Base-by-base conservation (phyloP, 2,329 filamentous ascomycete species). In the Penicillium sp. region DNA sequence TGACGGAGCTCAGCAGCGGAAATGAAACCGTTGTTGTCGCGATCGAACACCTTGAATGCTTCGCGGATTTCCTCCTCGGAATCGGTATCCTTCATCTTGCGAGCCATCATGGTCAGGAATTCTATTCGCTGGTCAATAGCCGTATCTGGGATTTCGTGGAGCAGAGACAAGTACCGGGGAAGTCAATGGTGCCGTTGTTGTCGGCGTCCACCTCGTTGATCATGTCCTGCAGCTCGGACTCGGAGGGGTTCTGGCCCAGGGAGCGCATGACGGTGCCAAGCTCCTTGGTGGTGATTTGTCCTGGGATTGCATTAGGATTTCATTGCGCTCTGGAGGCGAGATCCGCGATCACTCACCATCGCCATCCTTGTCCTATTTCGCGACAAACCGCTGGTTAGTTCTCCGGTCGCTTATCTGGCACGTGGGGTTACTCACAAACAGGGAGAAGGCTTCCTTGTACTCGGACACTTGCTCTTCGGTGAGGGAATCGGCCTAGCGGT, bases 401-500 rank as follows among this genome's bases (percentile, higher is more conserved):
- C 27, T 55, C 47, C 43, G 6, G 38, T 51, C 10, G n/a, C 9
- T 38, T 42, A 52, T 57, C 44, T 36, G 32, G 36, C 6, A 27
- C 7, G 7, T 53, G 36, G 42, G 43, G 38, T 52, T 16, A 87
- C 94, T 88, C 88, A 99, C 94, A 80, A 99, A 99, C 66, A 99
- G 91, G 77, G 94, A 99, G 83, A 99, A 99, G 52, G 94, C 94
- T 83, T 99, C 94, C 90, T 97, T 99, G 85, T 97, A 99, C 83
- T 99, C 94, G 76, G 94, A 97, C 77, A 99, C 94, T 86, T 99
- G 94, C 83, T 99, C 94, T 85, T 99, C 94, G 70, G 94, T 97
- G 74, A 99, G 89, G 78, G 93, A 93, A 78, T 99, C 94, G 77
- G 93, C 93, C 93, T 97, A 76, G 55, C 63, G 44, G 49, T 63